Percentiles rank a stretch among this genome's conserved stretches.
Conservation (phyloP, 2,329 filamentous ascomycete species). For the Colletotrichum somersetense region DNA sequence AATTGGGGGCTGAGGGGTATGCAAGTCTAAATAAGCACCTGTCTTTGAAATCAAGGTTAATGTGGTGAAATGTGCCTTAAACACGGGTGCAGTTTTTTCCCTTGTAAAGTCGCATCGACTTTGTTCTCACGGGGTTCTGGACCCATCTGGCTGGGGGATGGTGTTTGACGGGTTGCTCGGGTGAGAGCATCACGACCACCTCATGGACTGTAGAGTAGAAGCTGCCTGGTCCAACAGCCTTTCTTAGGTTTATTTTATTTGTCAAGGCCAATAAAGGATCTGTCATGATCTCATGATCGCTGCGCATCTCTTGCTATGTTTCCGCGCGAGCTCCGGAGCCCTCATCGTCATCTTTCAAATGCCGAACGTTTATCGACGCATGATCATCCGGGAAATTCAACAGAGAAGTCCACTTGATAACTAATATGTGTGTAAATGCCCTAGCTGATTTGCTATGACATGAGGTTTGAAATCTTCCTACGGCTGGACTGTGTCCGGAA, state of each 20-base stretch:
- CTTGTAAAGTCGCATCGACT: slow-evolving; percentile 6
- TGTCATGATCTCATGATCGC: slow-evolving; percentile 19
- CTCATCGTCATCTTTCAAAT: slow-evolving; percentile 5
- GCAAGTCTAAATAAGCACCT: slow-evolving; percentile 34
- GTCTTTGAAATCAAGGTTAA: slow-evolving; percentile 32
- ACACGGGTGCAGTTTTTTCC: slow-evolving; percentile 20
- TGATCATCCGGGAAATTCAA: slow-evolving; percentile 11
- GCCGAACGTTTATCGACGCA: slow-evolving; percentile 6
- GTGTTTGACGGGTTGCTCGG: background rate
- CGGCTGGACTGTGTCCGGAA: slow-evolving; percentile 25
- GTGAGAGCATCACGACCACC: background rate
- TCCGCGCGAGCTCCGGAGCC: background rate
- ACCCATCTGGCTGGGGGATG: background rate
- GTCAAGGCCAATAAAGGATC: background rate
- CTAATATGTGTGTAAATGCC: background rate
- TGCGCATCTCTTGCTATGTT: slow-evolving; percentile 11
- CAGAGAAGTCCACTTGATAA: background rate
- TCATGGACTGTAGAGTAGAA: background rate
- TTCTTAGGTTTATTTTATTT: background rate
- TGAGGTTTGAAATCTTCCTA: background rate
- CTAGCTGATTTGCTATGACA: background rate
- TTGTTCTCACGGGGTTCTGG: background rate
- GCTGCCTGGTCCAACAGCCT: background rate
- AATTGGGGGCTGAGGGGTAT: slow-evolving; percentile 2
- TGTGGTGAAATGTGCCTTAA: slow-evolving; percentile 22